Conservation (phyloP, 805 yeast genomes). For the Kodamaea leandrae region DNA sequence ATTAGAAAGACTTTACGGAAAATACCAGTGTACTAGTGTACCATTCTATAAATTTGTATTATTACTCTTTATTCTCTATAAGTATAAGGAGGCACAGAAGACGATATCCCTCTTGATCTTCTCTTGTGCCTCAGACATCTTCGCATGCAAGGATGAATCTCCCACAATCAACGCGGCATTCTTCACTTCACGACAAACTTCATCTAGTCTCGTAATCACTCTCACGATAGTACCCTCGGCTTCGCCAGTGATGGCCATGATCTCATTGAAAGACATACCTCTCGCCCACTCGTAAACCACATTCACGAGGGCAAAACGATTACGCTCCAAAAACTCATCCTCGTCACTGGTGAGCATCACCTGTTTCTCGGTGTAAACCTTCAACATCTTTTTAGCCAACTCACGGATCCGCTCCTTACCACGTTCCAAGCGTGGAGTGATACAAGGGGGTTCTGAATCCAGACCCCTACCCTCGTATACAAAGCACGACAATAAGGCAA, state of each 20-base stretch:
- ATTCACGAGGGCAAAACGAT: constrained; percentile 86
- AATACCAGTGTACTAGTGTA: too few species aligned
- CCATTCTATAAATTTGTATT: neutral
- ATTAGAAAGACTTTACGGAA: too few species aligned
- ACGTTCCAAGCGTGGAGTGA: constrained; percentile 76
- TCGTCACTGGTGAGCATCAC: constrained; percentile 82
- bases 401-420: constrained; percentile 66
- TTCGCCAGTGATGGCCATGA: constrained; percentile 83
- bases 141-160: constrained; percentile 81
- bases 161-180: constrained; percentile 94
- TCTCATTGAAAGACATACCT: constrained; percentile 86
- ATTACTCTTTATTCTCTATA: constrained; percentile 36
- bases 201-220: constrained; percentile 91
- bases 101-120: constrained; percentile 94
- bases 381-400: constrained; percentile 61
- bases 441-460: constrained; percentile 58
- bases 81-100: constrained; percentile 90
- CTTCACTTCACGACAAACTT: constrained; percentile 90
- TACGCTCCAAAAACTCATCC: constrained; percentile 74
- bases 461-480: constrained; percentile 84
- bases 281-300: constrained; percentile 98
- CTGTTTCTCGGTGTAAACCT: constrained; percentile 62
- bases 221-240: constrained; percentile 97
- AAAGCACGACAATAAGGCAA: constrained; percentile 88
- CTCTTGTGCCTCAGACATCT: constrained; percentile 91